phyloP scores from a whole-genome alignment of 345 rosid species.

The Luvunga scandens region DNA sequence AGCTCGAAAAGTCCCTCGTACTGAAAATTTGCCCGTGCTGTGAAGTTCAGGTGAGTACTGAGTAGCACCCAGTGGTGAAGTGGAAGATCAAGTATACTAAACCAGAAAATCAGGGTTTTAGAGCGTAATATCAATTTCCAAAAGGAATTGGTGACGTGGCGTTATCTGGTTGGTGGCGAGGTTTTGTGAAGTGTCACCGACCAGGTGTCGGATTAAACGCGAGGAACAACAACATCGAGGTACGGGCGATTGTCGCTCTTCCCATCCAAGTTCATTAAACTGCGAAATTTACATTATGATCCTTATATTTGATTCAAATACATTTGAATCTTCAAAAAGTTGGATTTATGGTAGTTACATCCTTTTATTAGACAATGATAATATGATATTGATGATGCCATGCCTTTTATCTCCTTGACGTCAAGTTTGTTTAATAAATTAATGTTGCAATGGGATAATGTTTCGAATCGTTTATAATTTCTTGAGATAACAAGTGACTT shows the following conservation, averaged over 20 bases:
- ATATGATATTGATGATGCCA: no score
- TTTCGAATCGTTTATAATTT: no score
- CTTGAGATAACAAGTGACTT: no score
- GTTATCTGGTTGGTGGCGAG: background rate
- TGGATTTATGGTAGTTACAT: background rate
- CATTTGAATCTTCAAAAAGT: background rate
- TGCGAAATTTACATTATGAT: background rate
- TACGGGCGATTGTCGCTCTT: background rate
- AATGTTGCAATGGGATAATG: no score
- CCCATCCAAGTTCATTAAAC: background rate
- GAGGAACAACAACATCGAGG: background rate
- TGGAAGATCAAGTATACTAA: background rate
- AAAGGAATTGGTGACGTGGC: background rate
- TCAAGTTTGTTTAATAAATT: no score
- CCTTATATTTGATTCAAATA: background rate
- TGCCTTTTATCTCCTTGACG: no score
- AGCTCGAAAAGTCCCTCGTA: background rate
- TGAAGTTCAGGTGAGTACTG: background rate
- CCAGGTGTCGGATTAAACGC: background rate
- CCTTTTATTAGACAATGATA: background rate
- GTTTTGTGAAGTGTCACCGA: background rate
- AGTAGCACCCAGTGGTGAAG: background rate
- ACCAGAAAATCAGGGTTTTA: constrained; percentile 19
- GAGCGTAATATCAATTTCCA: background rate
- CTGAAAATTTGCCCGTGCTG: background rate